Percentiles rank a stretch among this genome's conserved stretches.
phyloP scores from a whole-genome alignment of 768 basidiomycete species.

The Amanita rimosa region DNA sequence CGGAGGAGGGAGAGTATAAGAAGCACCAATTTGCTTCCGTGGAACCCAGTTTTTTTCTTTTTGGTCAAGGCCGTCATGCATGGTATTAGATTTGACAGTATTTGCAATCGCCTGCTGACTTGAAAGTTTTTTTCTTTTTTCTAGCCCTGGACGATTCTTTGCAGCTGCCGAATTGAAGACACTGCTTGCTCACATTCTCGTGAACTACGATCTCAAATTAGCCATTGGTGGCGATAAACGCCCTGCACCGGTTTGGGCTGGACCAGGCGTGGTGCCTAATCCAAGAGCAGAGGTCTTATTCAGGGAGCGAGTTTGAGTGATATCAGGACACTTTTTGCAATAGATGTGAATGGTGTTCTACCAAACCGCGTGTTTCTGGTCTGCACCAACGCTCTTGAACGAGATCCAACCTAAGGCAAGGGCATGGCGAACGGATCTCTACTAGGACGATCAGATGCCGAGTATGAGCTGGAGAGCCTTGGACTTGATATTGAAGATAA shows the following conservation, averaged over 20 bases:
- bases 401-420: no score
- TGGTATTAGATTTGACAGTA: slow-evolving; percentile 5
- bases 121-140: not conserved
- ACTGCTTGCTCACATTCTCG: slow-evolving; percentile 19
- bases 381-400: no score
- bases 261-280: slow-evolving; percentile 15
- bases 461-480: no score
- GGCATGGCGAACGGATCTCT: no score
- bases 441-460: no score
- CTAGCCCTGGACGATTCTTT: slow-evolving; percentile 25
- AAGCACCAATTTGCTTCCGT: slow-evolving; percentile 22
- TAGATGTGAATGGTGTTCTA: no score
- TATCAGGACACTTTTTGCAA: no score
- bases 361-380: no score
- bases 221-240: slow-evolving; percentile 11
- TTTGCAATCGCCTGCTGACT: not conserved
- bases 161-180: slow-evolving; percentile 21
- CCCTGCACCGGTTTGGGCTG: slow-evolving; percentile 9
- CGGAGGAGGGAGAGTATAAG: slow-evolving; percentile 15
- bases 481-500: no score
- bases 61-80: slow-evolving; percentile 18
- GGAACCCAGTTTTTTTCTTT: slow-evolving; percentile 17
- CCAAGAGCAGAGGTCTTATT: slow-evolving; percentile 22
- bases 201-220: slow-evolving; percentile 23
- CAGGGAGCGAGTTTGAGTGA: slow-evolving; percentile 12